Base-by-base conservation (phyloP, 495 filamentous ascomycete genomes). In the Apiosordaria backusii region DNA sequence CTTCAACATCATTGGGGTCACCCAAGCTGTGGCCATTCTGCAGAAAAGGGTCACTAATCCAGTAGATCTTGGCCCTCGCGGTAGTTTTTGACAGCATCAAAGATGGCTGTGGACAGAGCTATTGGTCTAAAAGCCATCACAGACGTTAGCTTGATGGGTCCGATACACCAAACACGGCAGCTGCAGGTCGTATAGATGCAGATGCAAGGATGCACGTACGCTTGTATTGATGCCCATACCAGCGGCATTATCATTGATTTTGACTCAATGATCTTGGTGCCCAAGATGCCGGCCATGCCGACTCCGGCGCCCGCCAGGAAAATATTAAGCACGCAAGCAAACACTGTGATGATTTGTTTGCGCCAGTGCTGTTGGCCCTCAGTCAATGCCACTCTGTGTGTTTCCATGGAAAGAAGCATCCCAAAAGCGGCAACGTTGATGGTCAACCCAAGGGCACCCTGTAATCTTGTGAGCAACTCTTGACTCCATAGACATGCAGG, bases 341-440 rank as follows among this genome's bases (percentile, higher is more conserved):
- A 74, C 29, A 73, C 63, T 19, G 72, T 74, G 45, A 68, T 63
- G 18, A 72, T 53, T 58, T 74, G 72, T 22, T 68, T 74, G 57
- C 74, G 70, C 70, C 70, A 76, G 55, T 76, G 72, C 27, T 74
- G 70, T 64, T 76, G 70, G 24, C 72, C 74, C 57, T 76, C 72
- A 27, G 72, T 74, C 55, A 76, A 60, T 3, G 53, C 61, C 45
- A 70, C 64, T 7, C 66, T 67, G 65, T 61, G 67, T 4, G 50
- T 52, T 24, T 76, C 74, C 19, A 69, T 62, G 55, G 63, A 55
- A 18, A 76, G 50, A 1, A 76, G 68, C 3, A 66, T 25, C 23
- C 57, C 60, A 58, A 76, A 72, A 1, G 69, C 63, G 27, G 52
- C 67, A 21, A 71, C 66, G 67, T 70, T 74, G 67, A 67, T 53